phyloP scores from a whole-genome alignment of 805 yeast species.

The Saturnispora dispora region DNA sequence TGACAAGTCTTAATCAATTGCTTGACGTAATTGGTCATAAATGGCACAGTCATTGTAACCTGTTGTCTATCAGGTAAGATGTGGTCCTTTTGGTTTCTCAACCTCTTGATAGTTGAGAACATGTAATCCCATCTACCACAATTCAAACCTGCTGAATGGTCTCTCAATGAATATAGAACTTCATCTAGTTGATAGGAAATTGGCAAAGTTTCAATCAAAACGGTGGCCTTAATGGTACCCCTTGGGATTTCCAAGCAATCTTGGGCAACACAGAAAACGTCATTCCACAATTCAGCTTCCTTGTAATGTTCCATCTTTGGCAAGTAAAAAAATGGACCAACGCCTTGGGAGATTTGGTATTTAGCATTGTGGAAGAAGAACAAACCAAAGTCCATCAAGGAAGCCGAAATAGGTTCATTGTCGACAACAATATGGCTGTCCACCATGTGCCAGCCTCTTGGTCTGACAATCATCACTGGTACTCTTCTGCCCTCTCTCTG shows the following conservation, averaged over 20 bases:
- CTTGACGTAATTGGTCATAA: slow-evolving; percentile 71
- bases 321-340: slow-evolving; percentile 74
- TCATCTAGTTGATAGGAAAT: slow-evolving; percentile 86
- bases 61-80: slow-evolving; percentile 72
- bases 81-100: slow-evolving; percentile 58
- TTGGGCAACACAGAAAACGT: slow-evolving; percentile 66
- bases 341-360: slow-evolving; percentile 50
- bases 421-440: slow-evolving; percentile 65
- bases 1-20: slow-evolving; percentile 68
- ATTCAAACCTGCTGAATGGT: slow-evolving; percentile 72
- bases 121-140: slow-evolving; percentile 91
- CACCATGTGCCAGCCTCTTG: slow-evolving; percentile 82
- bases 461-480: slow-evolving; percentile 76
- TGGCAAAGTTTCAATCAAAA: slow-evolving; percentile 73
- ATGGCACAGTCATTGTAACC: slow-evolving; percentile 74
- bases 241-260: slow-evolving; percentile 59
- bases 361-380: slow-evolving; percentile 70
- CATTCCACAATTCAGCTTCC: slow-evolving; percentile 81
- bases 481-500: slow-evolving; percentile 44
- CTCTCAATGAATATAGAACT: slow-evolving; percentile 65
- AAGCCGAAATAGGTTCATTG: slow-evolving; percentile 70
- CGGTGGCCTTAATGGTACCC: slow-evolving; percentile 77
- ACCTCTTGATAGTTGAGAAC: slow-evolving; percentile 68
- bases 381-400: slow-evolving; percentile 70
- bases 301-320: slow-evolving; percentile 84